Evolutionary conservation across 306 rosid species (phyloP).

Genomic region (Citrullus amarus): DNA sequence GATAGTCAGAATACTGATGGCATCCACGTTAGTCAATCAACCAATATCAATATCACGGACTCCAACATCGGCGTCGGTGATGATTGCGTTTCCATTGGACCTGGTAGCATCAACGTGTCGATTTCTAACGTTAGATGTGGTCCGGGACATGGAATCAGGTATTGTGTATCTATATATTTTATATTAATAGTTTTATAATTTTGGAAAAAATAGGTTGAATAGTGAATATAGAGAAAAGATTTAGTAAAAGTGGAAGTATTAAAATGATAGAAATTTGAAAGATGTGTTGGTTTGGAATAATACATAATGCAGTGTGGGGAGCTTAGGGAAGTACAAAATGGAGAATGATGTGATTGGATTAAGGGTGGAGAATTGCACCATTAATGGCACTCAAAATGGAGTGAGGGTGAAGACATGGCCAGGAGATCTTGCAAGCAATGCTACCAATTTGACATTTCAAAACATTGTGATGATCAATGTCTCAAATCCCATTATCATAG

Average conservation of each 20-base stretch:
- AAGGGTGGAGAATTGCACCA: conserved; percentile 20
- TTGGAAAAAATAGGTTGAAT: too few relatives aligned
- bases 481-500: conserved; percentile 24
- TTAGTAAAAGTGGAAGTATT: too few relatives aligned
- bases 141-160: conserved; percentile 14
- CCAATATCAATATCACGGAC: not conserved
- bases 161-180: not conserved
- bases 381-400: conserved; percentile 18
- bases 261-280: not conserved
- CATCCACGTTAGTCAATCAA: conserved; percentile 2
- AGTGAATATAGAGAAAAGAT: too few relatives aligned
- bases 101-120: not conserved
- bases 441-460: conserved; percentile 20
- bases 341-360: conserved; percentile 13
- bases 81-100: conserved; percentile 7
- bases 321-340: not conserved
- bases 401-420: conserved; percentile 43
- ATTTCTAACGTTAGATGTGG: conserved; percentile 1
- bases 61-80: conserved; percentile 1
- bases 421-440: not conserved
- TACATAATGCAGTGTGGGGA: not conserved
- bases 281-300: not conserved
- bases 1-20: conserved; percentile 4
- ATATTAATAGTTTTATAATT: too few relatives aligned
- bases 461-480: conserved; percentile 26